A percentile compares a stretch with the other conserved stretches of the same genome.
Conservation (phyloP, 441 rosid genomes). For the Cnidoscolus chayamansa region DNA sequence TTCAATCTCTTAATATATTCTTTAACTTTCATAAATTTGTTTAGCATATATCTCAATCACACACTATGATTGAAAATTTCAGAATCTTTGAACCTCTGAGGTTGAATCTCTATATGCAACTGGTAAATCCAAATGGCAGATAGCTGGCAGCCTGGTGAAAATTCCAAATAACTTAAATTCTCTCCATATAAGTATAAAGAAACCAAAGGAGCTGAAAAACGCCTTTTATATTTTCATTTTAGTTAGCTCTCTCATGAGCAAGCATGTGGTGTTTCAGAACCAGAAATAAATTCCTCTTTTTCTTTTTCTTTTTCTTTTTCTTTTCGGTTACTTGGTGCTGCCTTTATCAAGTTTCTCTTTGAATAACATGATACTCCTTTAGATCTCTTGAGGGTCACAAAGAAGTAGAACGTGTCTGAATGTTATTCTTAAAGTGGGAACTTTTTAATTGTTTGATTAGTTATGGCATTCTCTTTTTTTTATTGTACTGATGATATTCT, state of each 20-base stretch:
- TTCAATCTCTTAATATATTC: neutral
- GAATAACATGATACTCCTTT: neutral
- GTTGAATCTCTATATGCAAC: neutral
- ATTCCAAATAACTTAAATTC: neutral
- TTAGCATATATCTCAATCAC: neutral
- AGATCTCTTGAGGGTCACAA: neutral
- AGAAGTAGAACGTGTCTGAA: too few species aligned
- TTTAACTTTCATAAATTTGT: neutral
- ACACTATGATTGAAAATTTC: neutral
- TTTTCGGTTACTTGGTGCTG: neutral
- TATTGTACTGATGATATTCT: constrained; percentile 25
- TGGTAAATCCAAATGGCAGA: neutral
- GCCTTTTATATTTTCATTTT: constrained; percentile 1
- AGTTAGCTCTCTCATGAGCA: neutral
- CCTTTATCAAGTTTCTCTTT: neutral
- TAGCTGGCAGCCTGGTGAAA: constrained; percentile 1
- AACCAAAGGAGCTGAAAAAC: neutral
- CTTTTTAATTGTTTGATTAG: neutral
- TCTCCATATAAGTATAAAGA: neutral
- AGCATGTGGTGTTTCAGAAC: neutral
- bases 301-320: too few species aligned
- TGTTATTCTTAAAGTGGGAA: neutral
- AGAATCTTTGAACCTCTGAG: neutral
- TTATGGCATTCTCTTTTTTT: neutral
- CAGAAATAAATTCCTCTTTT: neutral